These are phyloP conservation scores for Cordyceps tenuipes DNA, from an alignment of 2,329 filamentous ascomycete species.

Conservation along the genomic window DNA sequence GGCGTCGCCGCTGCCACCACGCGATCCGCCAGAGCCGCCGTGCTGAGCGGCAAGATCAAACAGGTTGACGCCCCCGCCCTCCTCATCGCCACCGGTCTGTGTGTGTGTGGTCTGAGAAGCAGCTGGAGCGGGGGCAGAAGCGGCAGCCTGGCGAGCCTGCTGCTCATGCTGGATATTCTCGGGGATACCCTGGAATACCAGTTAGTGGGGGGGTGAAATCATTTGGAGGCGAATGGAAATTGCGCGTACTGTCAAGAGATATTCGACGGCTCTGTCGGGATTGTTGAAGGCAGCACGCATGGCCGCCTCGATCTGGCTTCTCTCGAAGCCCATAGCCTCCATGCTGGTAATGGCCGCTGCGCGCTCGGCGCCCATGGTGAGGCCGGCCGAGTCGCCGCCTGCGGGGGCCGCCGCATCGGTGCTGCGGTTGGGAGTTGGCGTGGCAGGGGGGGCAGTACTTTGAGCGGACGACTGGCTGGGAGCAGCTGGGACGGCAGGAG, in stretches of 20 bases:
- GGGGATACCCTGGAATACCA: slow-evolving; percentile 66
- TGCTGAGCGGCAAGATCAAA: slow-evolving; percentile 88
- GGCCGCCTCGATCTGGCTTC: slow-evolving; percentile 79
- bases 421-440: slow-evolving; percentile 38
- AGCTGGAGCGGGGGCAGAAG: slow-evolving; percentile 32
- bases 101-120: slow-evolving; percentile 31
- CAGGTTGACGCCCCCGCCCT: slow-evolving; percentile 69
- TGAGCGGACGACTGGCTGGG: slow-evolving; percentile 33
- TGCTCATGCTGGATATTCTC: slow-evolving; percentile 71
- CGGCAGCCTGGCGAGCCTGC: slow-evolving; percentile 37
- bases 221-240: not conserved
- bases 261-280: slow-evolving; percentile 93
- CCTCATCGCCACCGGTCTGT: slow-evolving; percentile 41
- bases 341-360: slow-evolving; percentile 80
- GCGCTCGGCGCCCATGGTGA: slow-evolving; percentile 77
- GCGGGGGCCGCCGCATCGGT: slow-evolving; percentile 45
- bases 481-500: slow-evolving; percentile 48
- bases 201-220: not conserved
- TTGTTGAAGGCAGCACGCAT: slow-evolving; percentile 97
- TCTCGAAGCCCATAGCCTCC: slow-evolving; percentile 94
- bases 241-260: slow-evolving; percentile 69
- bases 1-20: slow-evolving; percentile 34
- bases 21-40: slow-evolving; percentile 35
- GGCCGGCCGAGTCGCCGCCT: slow-evolving; percentile 43
- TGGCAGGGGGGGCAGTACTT: slow-evolving; percentile 38